Percentiles rank a stretch among this genome's conserved stretches.
Evolutionary conservation across 371 early-diverging fungal species (phyloP).

Genomic region (Dipsacomyces acuminosporus): DNA sequence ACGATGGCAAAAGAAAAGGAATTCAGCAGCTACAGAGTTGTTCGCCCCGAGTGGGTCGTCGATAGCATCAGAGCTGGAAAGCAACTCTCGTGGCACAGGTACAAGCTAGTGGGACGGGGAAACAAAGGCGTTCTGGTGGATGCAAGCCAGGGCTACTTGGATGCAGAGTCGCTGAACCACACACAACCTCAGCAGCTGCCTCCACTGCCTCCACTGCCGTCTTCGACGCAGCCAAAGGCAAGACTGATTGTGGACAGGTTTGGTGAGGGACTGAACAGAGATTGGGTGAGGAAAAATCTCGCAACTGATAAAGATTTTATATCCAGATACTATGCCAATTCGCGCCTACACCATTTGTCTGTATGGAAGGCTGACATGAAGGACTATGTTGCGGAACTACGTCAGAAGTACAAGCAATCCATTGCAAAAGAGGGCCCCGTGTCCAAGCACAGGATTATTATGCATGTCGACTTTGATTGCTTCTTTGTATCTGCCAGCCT

Average conservation of each 20-base stretch:
- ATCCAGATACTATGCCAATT: constrained; percentile 66
- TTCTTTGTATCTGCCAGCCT: constrained; percentile 85
- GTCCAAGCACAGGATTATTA: constrained; percentile 24
- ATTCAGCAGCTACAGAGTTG: constrained; percentile 67
- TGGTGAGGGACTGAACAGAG: constrained; percentile 32
- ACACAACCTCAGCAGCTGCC: not conserved
- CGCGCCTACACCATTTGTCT: constrained; percentile 77
- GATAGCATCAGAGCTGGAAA: constrained; percentile 58
- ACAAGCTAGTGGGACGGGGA: constrained; percentile 47
- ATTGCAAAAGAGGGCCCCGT: not conserved
- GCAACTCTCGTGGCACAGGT: constrained; percentile 63
- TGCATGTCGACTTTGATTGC: constrained; percentile 93
- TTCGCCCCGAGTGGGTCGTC: constrained; percentile 72
- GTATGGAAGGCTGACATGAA: constrained; percentile 78
- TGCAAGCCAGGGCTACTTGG: no score
- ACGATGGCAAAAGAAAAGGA: constrained; percentile 64
- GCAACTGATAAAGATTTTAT: constrained; percentile 57
- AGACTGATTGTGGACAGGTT: constrained; percentile 12
- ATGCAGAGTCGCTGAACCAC: not conserved
- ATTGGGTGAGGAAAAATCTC: constrained; percentile 36
- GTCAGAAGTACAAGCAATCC: constrained; percentile 17
- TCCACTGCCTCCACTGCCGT: not conserved
- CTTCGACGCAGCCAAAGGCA: not conserved
- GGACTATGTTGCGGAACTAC: constrained; percentile 52
- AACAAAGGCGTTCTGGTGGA: not conserved